A percentile compares a stretch with the other conserved stretches of the same genome.
Conservation (phyloP, 129 eudicot genomes). For the Lonicera japonica region DNA sequence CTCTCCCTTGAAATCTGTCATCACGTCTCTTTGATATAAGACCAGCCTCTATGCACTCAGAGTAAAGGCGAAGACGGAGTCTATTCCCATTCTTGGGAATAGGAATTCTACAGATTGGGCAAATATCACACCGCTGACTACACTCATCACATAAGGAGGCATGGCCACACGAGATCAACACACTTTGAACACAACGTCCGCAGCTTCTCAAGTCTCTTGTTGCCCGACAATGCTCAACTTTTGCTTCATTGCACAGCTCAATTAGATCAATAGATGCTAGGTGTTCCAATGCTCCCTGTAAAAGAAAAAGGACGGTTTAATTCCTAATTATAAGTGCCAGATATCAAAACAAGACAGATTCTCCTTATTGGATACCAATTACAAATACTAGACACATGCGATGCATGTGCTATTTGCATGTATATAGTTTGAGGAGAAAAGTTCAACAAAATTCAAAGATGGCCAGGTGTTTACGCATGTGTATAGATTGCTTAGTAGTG, state of each 20-base stretch:
- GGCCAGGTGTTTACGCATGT: too few species aligned
- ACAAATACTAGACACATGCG: too few species aligned
- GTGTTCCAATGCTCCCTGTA: conserved; percentile 72
- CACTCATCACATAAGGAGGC: conserved; percentile 96
- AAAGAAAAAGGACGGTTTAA: background rate
- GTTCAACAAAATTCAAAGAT: too few species aligned
- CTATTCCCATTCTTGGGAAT: conserved; percentile 56
- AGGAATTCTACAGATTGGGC: conserved; percentile 80
- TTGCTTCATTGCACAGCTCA: conserved; percentile 87
- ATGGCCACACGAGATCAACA: conserved; percentile 78
- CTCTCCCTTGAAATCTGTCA: conserved; percentile 71
- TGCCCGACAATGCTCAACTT: conserved; percentile 92
- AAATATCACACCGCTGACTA: conserved; percentile 82
- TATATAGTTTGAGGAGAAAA: too few species aligned
- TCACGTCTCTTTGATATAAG: conserved; percentile 79
- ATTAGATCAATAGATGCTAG: conserved; percentile 78
- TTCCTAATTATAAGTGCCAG: too few species aligned
- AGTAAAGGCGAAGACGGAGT: conserved; percentile 72
- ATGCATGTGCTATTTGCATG: too few species aligned
- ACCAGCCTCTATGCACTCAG: conserved; percentile 94
- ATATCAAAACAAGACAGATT: background rate
- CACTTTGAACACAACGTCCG: conserved; percentile 74
- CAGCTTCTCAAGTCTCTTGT: conserved; percentile 94
- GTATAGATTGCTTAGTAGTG: too few species aligned
- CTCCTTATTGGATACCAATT: background rate